Conservation (phyloP, 208 protist species). For the Porcisia hertigi region DNA sequence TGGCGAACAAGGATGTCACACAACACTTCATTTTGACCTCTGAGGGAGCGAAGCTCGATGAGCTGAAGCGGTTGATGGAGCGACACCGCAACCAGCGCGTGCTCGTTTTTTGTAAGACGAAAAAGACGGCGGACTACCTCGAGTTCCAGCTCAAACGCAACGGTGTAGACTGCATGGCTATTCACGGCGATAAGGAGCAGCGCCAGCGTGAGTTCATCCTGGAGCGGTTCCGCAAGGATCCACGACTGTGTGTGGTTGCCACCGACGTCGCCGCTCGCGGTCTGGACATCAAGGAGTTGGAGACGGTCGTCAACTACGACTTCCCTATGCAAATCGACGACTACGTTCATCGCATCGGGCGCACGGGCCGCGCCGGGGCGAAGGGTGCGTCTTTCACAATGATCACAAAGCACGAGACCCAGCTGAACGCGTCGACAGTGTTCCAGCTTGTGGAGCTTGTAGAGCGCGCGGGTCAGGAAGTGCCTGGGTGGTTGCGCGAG, state of each 20-base stretch:
- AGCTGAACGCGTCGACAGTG: slow-evolving; percentile 89
- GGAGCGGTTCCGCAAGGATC: slow-evolving; percentile 84
- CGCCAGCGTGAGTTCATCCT: slow-evolving; percentile 94
- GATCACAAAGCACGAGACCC: slow-evolving; percentile 85
- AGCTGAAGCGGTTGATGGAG: slow-evolving; percentile 76
- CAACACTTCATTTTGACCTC: slow-evolving; percentile 87
- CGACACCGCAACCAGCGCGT: slow-evolving; percentile 75
- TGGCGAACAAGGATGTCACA: slow-evolving; percentile 90
- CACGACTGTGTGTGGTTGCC: slow-evolving; percentile 82
- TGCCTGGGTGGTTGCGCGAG: slow-evolving; percentile 75
- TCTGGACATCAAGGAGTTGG: slow-evolving; percentile 98
- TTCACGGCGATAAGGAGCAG: slow-evolving; percentile 95
- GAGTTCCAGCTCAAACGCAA: slow-evolving; percentile 82
- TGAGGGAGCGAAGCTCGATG: slow-evolving; percentile 75
- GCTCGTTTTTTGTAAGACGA: slow-evolving; percentile 94
- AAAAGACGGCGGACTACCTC: slow-evolving; percentile 89
- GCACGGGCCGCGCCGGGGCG: slow-evolving; percentile 89
- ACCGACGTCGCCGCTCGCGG: slow-evolving; percentile 95
- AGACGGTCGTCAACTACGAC: slow-evolving; percentile 99
- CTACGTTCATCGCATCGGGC: slow-evolving; percentile 98
- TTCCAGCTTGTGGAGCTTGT: slow-evolving; percentile 66
- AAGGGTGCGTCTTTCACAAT: slow-evolving; percentile 88
- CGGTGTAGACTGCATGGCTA: slow-evolving; percentile 80
- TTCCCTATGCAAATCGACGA: slow-evolving; percentile 99
- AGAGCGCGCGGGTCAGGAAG: slow-evolving; percentile 70